phyloP scores from a whole-genome alignment of 805 yeast genomes.

The Candida orba region DNA sequence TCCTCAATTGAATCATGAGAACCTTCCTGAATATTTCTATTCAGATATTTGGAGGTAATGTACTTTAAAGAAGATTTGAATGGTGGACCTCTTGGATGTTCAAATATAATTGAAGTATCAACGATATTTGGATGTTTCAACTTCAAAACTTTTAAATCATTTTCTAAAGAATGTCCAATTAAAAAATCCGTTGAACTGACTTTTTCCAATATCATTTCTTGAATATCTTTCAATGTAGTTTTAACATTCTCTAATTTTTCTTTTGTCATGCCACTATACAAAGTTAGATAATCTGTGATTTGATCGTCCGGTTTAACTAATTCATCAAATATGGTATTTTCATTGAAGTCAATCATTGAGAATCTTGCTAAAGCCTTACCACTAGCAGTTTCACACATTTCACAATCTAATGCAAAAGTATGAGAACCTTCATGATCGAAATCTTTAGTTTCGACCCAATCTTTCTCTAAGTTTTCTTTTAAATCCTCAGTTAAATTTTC shows the following conservation, averaged over 20 bases:
- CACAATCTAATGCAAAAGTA: conserved; percentile 86
- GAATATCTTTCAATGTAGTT: conserved; percentile 62
- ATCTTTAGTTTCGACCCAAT: conserved; percentile 48
- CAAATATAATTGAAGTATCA: conserved; percentile 73
- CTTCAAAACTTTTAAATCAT: conserved; percentile 66
- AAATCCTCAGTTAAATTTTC: conserved; percentile 10
- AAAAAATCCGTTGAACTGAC: conserved; percentile 55
- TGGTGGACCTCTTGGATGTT: conserved; percentile 82
- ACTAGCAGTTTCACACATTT: conserved; percentile 65
- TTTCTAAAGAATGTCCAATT: conserved; percentile 86
- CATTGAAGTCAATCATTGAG: conserved; percentile 61
- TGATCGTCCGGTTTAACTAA: conserved; percentile 70
- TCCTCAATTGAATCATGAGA: conserved; percentile 85
- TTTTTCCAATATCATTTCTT: conserved; percentile 39
- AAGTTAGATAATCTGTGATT: conserved; percentile 75
- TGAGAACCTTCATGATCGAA: conserved; percentile 54
- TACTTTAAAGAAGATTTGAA: conserved; percentile 69
- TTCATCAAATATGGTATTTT: conserved; percentile 57
- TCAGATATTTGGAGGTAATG: conserved; percentile 52
- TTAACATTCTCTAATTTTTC: conserved; percentile 56
- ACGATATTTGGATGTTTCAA: conserved; percentile 67
- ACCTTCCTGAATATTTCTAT: conserved; percentile 60
- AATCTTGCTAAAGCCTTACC: conserved; percentile 73
- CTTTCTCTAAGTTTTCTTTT: conserved; percentile 16
- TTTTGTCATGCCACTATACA: conserved; percentile 80